A percentile compares a stretch with the other conserved stretches of the same genome.
phyloP scores from a whole-genome alignment of 768 basidiomycete species.

The Coprinellus aureogranulatus region DNA sequence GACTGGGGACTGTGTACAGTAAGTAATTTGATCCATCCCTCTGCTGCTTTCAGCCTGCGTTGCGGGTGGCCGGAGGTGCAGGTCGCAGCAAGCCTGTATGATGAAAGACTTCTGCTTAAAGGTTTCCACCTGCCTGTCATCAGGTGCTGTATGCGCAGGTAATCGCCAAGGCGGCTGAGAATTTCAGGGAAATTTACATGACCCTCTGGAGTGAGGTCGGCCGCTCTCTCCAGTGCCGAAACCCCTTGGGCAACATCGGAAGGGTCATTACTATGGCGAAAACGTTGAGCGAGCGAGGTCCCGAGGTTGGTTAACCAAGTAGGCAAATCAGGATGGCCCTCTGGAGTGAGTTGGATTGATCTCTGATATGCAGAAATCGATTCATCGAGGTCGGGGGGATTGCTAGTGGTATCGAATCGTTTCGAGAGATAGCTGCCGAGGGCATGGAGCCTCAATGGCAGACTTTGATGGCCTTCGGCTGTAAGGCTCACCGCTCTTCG shows the following conservation, averaged over 20 bases:
- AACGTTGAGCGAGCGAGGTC: slow-evolving; percentile 17
- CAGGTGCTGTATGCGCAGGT: too few species aligned
- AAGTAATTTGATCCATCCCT: background rate
- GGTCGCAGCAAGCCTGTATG: background rate
- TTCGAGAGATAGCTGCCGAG: too few species aligned
- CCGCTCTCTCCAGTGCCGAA: background rate
- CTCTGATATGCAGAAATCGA: too few species aligned
- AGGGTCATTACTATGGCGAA: slow-evolving; percentile 1
- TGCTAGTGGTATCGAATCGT: too few species aligned
- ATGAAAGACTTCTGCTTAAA: too few species aligned
- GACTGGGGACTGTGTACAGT: background rate
- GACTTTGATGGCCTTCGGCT: background rate
- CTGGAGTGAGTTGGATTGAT: background rate
- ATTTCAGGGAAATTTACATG: background rate
- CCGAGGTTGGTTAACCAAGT: background rate
- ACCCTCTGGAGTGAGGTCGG: background rate
- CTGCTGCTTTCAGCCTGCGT: background rate
- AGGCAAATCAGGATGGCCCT: background rate
- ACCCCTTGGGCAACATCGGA: background rate
- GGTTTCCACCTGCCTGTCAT: too few species aligned
- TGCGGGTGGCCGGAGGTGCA: background rate
- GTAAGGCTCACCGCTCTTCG: background rate
- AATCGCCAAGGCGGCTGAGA: background rate
- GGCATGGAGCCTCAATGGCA: background rate
- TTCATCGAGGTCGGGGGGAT: too few species aligned